Evolutionary conservation across 495 filamentous ascomycete species (phyloP), one percentile per base, ranked within the genome.

Genomic region (Bryoglossum gracile): DNA sequence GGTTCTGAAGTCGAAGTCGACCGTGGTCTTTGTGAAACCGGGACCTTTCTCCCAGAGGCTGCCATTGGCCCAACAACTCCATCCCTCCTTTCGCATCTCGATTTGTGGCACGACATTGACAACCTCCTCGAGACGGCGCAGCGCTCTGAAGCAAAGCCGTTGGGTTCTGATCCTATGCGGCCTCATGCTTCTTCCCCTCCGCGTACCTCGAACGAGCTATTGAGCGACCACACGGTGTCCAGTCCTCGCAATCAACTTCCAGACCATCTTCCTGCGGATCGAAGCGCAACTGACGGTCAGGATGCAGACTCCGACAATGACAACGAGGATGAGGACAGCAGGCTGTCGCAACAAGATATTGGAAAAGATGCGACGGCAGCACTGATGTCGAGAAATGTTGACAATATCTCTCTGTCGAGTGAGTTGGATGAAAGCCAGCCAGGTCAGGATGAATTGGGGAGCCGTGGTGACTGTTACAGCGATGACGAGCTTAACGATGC

Each of bases 31-130:
- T 32, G 23, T 34, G 17, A 47, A 36, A 25, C 17, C 14, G 5
- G 8, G 45, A 23, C 13, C 19, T 48, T 54, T 41, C 46, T 33
- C 35, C 26, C 23, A 37, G 45, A 43, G 26, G 44, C 35, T 14
- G 38, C 36, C 19, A 24, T 49, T 17, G 34, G 44, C 36, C 44
- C 45, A 18, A 54, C 19, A 40, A 49, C 24, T 48, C 46, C 32
- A 21, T 34, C 41, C 41, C 34, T 17, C 44, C 11, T 39, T 34
- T 17, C 3, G 3, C 46, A 33, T 51, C 19, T 14, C 25, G 28
- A 55, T 51, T 14, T 16, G 38, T 51, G 25, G 53, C 41, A 55
- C 35, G 47, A 55, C 47, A 55, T 55, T 51, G 30, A 55, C 51
- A 26, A 55, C 53, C 42, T 47, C 37, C 51, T 25, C 32, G 39